Percentiles rank a stretch among this genome's conserved stretches.
Evolutionary conservation across 225 moss, liverwort and hornwort genomes (phyloP).

Genomic region (Sphagnum tenellum): DNA sequence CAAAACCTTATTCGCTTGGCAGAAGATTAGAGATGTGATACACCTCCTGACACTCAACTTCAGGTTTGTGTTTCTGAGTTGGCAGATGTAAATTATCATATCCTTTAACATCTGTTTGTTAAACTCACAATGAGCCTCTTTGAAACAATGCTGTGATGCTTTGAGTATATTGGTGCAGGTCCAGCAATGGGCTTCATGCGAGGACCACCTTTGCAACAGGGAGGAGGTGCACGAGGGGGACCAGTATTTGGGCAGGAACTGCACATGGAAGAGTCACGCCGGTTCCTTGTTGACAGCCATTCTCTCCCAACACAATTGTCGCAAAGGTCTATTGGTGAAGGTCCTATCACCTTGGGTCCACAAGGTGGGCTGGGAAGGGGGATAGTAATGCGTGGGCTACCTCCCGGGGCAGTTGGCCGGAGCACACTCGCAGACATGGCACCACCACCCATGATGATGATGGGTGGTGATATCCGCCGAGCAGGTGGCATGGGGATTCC

Average conservation of each 20-base stretch:
- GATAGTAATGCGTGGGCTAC: slow-evolving; percentile 45
- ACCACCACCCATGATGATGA: slow-evolving; percentile 8
- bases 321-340: slow-evolving; percentile 70
- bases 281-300: slow-evolving; percentile 47
- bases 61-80: no score
- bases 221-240: slow-evolving; percentile 25
- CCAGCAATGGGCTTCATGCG: slow-evolving; percentile 47
- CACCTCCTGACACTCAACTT: no score
- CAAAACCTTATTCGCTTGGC: no score
- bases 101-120: no score
- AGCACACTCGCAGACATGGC: slow-evolving; percentile 69
- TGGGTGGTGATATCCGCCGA: slow-evolving; percentile 48
- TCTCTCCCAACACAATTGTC: slow-evolving; percentile 72
- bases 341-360: slow-evolving; percentile 66
- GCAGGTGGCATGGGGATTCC: slow-evolving; percentile 39
- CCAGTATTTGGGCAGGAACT: slow-evolving; percentile 70
- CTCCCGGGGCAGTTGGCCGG: slow-evolving; percentile 38
- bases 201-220: slow-evolving; percentile 64
- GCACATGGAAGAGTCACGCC: slow-evolving; percentile 58
- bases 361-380: slow-evolving; percentile 76
- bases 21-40: no score
- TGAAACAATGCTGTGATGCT: no score
- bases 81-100: no score
- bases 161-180: slow-evolving; percentile 14
- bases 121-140: neutral